Evolutionary conservation across 345 rosid species (phyloP), one percentile per base, ranked within the genome.

Genomic region (Populus simonii): DNA sequence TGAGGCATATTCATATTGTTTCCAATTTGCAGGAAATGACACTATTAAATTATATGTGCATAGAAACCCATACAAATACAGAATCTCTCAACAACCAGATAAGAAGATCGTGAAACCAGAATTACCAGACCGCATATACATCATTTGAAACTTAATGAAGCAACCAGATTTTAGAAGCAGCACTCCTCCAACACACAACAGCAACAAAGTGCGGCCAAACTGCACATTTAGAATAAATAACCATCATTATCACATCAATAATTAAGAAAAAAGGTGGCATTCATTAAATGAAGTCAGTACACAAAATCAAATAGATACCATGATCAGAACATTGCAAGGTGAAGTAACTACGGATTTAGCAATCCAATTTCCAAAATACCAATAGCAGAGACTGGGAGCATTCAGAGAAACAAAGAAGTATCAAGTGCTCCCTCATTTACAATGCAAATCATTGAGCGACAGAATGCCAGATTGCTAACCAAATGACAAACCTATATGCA

Each of bases 141-240:
- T 22, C 31, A 41, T 18, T 43, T 39, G 23, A 23, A 74, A 55
- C 69, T 65, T 27, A 47, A 10, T n/a, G 45, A 71, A 57, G 71
- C 71, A 68, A 57, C 45, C 68, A 68, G 38, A 61, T 69, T 70
- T 66, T 68, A 79, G 83, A 74, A 80, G 87, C 87, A 86, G 85
- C 89, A 80, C 72, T 83, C 86, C 78, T 86, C 87, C 87, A 81
- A 36, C 83, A 88, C 31, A 61, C 85, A 89, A 74, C 89, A 87
- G 85, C 86, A 81, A 80, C 85, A 75, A 75, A 81, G 83, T 2
- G 83, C 80, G n/a, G 91, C 76, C 57, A 82, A 76, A 57, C 84
- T 79, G 75, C 71, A 80, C 27, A 66, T 45, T 16, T 17, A 70
- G 43, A 76, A 29, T 11, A 66, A 66, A 31, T 66, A 66, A 66